Evolutionary conservation across 2,329 filamentous ascomycete genomes (phyloP), one percentile per base, ranked within the genome.

Genomic region (Elsinoe batatas): DNA sequence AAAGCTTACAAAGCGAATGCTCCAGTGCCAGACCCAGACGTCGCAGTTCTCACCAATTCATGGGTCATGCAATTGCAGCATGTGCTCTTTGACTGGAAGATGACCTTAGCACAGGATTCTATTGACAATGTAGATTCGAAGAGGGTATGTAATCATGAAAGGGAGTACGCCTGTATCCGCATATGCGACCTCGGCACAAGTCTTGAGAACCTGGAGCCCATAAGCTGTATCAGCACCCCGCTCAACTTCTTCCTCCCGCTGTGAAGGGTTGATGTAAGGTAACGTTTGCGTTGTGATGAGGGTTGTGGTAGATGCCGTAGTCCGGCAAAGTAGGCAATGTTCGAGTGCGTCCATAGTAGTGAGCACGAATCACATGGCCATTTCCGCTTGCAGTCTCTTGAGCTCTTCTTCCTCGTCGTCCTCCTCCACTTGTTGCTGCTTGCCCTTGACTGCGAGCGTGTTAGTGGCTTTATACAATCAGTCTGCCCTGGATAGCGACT

Each of bases 321-420:
- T 8, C 26, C 26, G 3, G 7, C 4, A 8, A 30, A 7, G 7
- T 8, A 10, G 40, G 20, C 20, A 30, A 35, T 22, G 13, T 15
- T n/a, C 36, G n/a, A 17, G 36, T 11, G 26, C 33, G 30, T 32
- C 2, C 17, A 4, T 5, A 8, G 4, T 30, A 11, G 20, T 33
- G 32, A 17, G 13, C 8, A n/a, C 8, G 37, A 22, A 50, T 68
- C 72, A 95, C 85, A 96, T 95, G 61, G 91, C 91, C 91, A 97
- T 97, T 73, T 96, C 91, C 35, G 89, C 91, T 70, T 95, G 90
- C 63, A 98, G 73, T 74, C 93, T 96, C 72, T 86, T 82, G 67
- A 97, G 77, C 75, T 97, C 91, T 65, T 85, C 91, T 71, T 97
- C 91, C 68, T 97, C 93, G 78, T 97, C 91, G 70, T 96, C 91